Evolutionary conservation across 306 rosid genomes (phyloP).

Genomic region (Cucumis melo): DNA sequence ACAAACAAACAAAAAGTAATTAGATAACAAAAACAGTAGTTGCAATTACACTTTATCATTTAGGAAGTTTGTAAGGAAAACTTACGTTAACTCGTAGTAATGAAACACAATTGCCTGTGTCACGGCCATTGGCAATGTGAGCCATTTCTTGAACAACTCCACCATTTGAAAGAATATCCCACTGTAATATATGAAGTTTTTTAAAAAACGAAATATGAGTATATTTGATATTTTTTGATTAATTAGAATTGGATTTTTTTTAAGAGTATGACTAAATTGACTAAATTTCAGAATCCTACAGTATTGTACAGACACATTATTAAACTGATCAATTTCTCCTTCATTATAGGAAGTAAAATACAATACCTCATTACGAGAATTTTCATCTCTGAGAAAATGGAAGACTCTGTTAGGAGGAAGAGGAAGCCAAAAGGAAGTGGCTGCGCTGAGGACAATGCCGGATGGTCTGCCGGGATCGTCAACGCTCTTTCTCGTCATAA

Average conservation of each 20-base stretch:
- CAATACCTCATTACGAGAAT: slow-evolving; percentile 65
- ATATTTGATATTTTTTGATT: no score
- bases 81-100: slow-evolving; percentile 81
- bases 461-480: slow-evolving; percentile 97
- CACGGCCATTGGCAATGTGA: slow-evolving; percentile 88
- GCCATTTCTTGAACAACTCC: slow-evolving; percentile 96
- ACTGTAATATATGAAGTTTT: slow-evolving; percentile 26
- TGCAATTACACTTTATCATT: no score
- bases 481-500: slow-evolving; percentile 82
- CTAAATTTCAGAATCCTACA: no score
- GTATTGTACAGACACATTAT: no score
- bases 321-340: no score
- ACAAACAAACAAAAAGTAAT: not conserved
- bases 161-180: slow-evolving; percentile 96
- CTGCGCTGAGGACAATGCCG: slow-evolving; percentile 92
- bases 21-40: no score
- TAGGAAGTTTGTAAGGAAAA: not conserved
- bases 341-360: no score
- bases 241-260: no score
- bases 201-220: no score
- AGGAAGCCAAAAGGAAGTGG: slow-evolving; percentile 99
- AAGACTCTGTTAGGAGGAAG: slow-evolving; percentile 73
- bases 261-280: no score
- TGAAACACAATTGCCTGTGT: slow-evolving; percentile 80
- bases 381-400: slow-evolving; percentile 82